Percentiles rank a stretch among this genome's conserved stretches.
These are phyloP conservation scores for Jacaranda copaia DNA, from an alignment of 257 asterid genomes.

Conservation along the genomic window DNA sequence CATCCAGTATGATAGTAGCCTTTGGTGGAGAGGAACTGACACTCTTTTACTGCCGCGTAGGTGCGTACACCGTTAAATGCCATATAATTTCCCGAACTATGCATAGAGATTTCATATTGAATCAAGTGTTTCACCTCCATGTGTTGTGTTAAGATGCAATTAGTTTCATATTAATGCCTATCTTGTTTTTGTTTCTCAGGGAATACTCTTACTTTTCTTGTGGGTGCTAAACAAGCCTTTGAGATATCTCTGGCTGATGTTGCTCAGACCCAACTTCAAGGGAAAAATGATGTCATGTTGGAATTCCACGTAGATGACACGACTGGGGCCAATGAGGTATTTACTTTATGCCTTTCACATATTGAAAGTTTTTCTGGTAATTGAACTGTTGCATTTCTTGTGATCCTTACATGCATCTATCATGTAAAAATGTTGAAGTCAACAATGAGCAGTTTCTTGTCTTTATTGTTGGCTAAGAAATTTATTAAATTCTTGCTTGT, in stretches of 20 bases:
- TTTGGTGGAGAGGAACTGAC: neutral
- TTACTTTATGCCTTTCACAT: neutral
- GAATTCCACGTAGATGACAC: conserved; percentile 98
- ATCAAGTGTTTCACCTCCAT: neutral
- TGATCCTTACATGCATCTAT: neutral
- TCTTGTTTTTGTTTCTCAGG: conserved; percentile 51
- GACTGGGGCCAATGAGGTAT: conserved; percentile 95
- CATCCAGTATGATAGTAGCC: no score
- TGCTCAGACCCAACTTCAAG: conserved; percentile 97
- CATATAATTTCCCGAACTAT: neutral
- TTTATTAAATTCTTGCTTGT: conserved; percentile 4
- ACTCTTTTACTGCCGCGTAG: neutral
- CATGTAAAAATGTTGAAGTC: neutral
- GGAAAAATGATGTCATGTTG: conserved; percentile 92
- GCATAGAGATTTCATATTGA: neutral
- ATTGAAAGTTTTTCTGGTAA: neutral
- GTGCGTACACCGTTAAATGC: neutral
- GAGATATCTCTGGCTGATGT: conserved; percentile 96
- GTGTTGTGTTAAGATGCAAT: conserved; percentile 12
- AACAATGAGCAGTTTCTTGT: neutral
- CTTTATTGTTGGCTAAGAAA: neutral
- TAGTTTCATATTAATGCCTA: neutral
- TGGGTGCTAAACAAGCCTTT: conserved; percentile 89
- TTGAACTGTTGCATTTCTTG: neutral
- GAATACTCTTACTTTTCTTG: conserved; percentile 79